Percentiles rank a stretch among this genome's conserved stretches.
Conservation (phyloP, 1,139 yeast species). For the Hyphopichia fennica region DNA sequence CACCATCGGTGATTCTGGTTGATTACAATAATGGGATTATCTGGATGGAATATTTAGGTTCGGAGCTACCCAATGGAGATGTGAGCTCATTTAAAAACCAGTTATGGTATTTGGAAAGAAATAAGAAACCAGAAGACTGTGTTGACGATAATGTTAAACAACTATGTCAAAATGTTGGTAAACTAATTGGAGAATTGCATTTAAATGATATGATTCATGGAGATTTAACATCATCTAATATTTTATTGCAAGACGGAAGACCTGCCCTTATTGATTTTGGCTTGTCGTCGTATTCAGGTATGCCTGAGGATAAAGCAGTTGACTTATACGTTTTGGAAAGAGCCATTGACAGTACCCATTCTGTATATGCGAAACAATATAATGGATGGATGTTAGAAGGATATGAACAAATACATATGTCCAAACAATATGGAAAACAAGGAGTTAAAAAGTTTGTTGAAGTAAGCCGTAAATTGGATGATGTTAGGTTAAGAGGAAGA, state of each 20-base stretch:
- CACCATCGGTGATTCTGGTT: slow-evolving; percentile 69
- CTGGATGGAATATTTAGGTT: slow-evolving; percentile 84
- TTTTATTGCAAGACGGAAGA: slow-evolving; percentile 50
- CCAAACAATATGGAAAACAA: slow-evolving; percentile 22
- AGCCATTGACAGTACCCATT: slow-evolving; percentile 89
- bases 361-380: slow-evolving; percentile 64
- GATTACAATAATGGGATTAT: slow-evolving; percentile 80
- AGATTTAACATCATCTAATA: slow-evolving; percentile 89
- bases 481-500: slow-evolving; percentile 88
- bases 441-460: slow-evolving; percentile 51
- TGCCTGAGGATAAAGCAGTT: slow-evolving; percentile 93
- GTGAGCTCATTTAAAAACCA: slow-evolving; percentile 68
- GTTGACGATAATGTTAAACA: slow-evolving; percentile 35
- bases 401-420: slow-evolving; percentile 47
- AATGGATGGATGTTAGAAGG: slow-evolving; percentile 75
- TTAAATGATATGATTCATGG: slow-evolving; percentile 85
- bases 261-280: slow-evolving; percentile 92
- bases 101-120: slow-evolving; percentile 61
- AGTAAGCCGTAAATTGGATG: slow-evolving; percentile 65
- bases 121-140: slow-evolving; percentile 21
- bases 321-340: slow-evolving; percentile 92
- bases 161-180: slow-evolving; percentile 59
- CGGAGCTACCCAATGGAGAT: slow-evolving; percentile 43
- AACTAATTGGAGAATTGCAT: slow-evolving; percentile 71
- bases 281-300: slow-evolving; percentile 68